Evolutionary conservation across 331 rosid genomes (phyloP), one percentile per base, ranked within the genome.

Genomic region (Stylosanthes scabra): DNA sequence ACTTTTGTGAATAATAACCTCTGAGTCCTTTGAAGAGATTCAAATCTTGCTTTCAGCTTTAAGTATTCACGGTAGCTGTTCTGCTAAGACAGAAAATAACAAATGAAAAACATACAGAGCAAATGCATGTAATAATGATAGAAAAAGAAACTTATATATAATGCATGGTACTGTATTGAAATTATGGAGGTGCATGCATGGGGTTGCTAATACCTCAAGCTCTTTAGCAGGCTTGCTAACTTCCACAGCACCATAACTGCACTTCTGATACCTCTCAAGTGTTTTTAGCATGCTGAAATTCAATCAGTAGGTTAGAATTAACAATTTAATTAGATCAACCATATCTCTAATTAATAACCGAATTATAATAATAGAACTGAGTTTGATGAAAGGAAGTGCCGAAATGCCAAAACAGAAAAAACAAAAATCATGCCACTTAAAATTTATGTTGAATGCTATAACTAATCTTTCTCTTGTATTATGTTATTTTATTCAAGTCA

Each of bases 161-260:
- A n/a, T n/a, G n/a, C n/a, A n/a, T n/a, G n/a, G n/a, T n/a, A n/a
- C n/a, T n/a, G n/a, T n/a, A n/a, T n/a, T n/a, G n/a, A n/a, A n/a
- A 56, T 20, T 14, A 39, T 7, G 39, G 7, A 20, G 25, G 25
- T 20, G 25, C 25, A 20, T 20, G 25, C 25, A 20, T 20, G 25
- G 25, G 25, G 25, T 20, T 20, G 25, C 25, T 20, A 20, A 20
- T 54, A 50, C 99, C 99, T 95, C 99, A 37, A 95, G 97, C 77
- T 95, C 99, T 81, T 88, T 91, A 71, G 88, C 84, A 28, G 97
- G 97, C 73, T 71, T 88, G 83, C 81, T 86, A 70, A 90, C 92
- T 82, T 95, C 99, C 47, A 91, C 87, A 6, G 97, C 91, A 47
- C 97, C 97, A 87, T 91, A 95, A 56, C 96, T 95, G 72, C 99